Evolutionary conservation across 257 asterid genomes (phyloP), one percentile per base, ranked within the genome.

Genomic region (Buddleja alternifolia): DNA sequence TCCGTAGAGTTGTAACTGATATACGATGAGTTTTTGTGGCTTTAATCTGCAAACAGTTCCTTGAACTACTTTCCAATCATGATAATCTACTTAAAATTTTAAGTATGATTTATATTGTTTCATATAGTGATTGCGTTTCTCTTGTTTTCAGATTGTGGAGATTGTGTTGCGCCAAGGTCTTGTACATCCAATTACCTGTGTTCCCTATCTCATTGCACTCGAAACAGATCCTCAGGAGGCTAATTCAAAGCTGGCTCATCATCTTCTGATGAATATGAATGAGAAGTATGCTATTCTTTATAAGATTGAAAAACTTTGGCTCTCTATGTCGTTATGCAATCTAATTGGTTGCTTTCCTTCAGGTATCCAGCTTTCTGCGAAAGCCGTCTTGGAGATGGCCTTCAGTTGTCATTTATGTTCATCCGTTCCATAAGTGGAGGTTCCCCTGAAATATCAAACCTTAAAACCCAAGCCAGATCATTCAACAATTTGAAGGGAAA

Each of bases 321-420:
- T 52, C 66, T 46, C 3, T 17, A 23, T 23, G 59, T 64, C 12
- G n/a, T 75, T 50, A 40, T 58, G 45, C 67, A 37, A 73, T 64
- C 81, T 77, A 62, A 75, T 32, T 67, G 53, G 47, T 72, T 50
- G 69, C 60, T 39, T 60, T 53, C 70, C 75, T 75, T 75, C 91
- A 91, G 99, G 92, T 87, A 94, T 75, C 99, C 97, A 41, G 85
- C 97, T 70, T 94, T 94, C 82, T 91, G 92, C 48, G 97, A 94
- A 77, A 94, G 95, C 75, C 97, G 99, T 75, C 86, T 94, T 29
- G 99, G 97, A 40, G 99, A 94, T 82, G 99, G 99, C 55, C 95
- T 94, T 72, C 97, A 89, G 72, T 73, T 86, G 84, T 94, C 97
- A 40, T 94, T 91, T 80, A 63, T 78, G 60, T 94, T 94, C 85